A percentile compares a stretch with the other conserved stretches of the same genome.
Conservation (phyloP, 2,329 filamentous ascomycete species). For the Coniella vitis region DNA sequence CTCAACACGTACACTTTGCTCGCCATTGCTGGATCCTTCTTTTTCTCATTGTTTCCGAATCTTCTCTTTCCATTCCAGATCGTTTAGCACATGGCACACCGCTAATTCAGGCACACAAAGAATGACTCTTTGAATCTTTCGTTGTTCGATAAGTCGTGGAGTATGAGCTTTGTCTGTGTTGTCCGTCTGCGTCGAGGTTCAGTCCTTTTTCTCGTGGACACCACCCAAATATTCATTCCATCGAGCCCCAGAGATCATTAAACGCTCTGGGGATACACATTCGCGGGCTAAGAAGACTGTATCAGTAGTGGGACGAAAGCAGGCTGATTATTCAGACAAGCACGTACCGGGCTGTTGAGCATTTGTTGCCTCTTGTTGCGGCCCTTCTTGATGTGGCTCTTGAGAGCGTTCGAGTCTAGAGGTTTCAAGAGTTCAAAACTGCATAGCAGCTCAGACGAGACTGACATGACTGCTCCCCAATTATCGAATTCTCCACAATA, state of each 20-base stretch:
- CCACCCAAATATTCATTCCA: slow-evolving; percentile 1
- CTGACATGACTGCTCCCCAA: slow-evolving; percentile 98
- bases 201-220: neutral
- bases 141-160: no score
- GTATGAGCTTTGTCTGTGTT: no score
- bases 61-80: neutral
- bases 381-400: slow-evolving; percentile 98
- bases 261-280: slow-evolving; percentile 17
- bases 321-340: no score
- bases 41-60: neutral
- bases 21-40: no score
- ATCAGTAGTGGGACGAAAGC: neutral
- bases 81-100: no score
- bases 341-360: slow-evolving; percentile 88
- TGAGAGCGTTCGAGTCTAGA: slow-evolving; percentile 88
- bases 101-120: no score
- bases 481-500: slow-evolving; percentile 99
- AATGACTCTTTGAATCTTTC: no score
- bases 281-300: slow-evolving; percentile 16
- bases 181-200: neutral
- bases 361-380: slow-evolving; percentile 90
- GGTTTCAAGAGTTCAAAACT: slow-evolving; percentile 97
- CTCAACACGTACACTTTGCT: neutral
- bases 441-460: slow-evolving; percentile 86
- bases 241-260: slow-evolving; percentile 1